Conservation (phyloP, 106 monocot genomes). For the Apostasia ramifera region DNA sequence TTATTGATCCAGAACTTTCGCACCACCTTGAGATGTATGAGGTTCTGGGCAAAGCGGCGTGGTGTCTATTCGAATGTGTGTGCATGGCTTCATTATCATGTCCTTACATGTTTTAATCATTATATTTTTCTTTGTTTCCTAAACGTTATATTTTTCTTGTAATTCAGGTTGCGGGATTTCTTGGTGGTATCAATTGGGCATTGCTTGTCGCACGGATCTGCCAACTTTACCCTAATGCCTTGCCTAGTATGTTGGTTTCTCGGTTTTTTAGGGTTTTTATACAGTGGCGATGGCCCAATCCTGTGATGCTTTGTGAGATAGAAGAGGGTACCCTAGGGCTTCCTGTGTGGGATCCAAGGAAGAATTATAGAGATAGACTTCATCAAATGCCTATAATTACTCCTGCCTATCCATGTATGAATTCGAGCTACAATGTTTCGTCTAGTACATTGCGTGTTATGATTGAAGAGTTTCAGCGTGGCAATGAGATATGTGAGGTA, state of each 20-base stretch:
- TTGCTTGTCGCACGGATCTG: slow-evolving; percentile 97
- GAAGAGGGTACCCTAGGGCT: slow-evolving; percentile 83
- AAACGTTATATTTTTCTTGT: slow-evolving; percentile 6
- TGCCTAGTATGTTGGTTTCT: slow-evolving; percentile 87
- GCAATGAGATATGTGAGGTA: slow-evolving; percentile 85
- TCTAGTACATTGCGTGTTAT: slow-evolving; percentile 82
- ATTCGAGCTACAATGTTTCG: slow-evolving; percentile 97
- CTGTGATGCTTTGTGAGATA: slow-evolving; percentile 94
- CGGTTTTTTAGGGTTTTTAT: slow-evolving; percentile 91
- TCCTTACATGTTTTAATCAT: slow-evolving; percentile 2
- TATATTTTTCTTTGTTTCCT: background rate
- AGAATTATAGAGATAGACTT: slow-evolving; percentile 66
- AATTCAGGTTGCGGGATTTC: slow-evolving; percentile 88
- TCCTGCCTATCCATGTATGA: slow-evolving; percentile 97
- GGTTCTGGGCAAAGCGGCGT: slow-evolving; percentile 89
- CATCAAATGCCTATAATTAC: slow-evolving; percentile 98
- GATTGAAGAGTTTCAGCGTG: slow-evolving; percentile 86
- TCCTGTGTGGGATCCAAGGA: slow-evolving; percentile 90
- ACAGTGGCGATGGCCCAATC: slow-evolving; percentile 98
- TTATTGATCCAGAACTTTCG: slow-evolving; percentile 65
- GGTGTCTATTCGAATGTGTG: slow-evolving; percentile 97
- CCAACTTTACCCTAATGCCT: slow-evolving; percentile 89
- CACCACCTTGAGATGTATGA: slow-evolving; percentile 91
- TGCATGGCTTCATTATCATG: slow-evolving; percentile 1
- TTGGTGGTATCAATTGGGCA: slow-evolving; percentile 99